phyloP scores from a whole-genome alignment of 805 yeast species.

The Komagataella phaffii region DNA sequence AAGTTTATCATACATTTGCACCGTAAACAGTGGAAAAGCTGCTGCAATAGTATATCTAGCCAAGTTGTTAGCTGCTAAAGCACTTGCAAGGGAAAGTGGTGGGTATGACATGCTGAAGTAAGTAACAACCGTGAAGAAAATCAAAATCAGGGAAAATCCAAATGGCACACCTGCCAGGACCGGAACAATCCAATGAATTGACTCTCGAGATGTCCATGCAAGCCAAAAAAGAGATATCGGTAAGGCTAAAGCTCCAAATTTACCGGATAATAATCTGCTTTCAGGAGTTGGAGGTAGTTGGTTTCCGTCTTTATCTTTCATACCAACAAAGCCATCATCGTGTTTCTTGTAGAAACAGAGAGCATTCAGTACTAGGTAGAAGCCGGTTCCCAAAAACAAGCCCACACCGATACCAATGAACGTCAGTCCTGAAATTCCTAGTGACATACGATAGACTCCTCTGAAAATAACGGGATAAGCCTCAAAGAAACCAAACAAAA shows the following conservation, averaged over 20 bases:
- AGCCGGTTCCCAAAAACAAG: conserved; percentile 36
- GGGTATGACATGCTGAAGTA: conserved; percentile 66
- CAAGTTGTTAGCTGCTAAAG: conserved; percentile 79
- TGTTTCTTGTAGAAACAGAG: conserved; percentile 37
- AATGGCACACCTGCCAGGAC: conserved; percentile 65
- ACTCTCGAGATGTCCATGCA: conserved; percentile 56
- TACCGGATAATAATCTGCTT: conserved; percentile 41
- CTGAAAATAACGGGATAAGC: conserved; percentile 66
- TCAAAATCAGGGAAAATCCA: conserved; percentile 60
- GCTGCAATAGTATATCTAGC: conserved; percentile 64
- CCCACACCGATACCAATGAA: conserved; percentile 67
- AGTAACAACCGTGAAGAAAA: conserved; percentile 56
- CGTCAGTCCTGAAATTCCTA: conserved; percentile 55
- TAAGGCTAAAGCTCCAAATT: conserved; percentile 52
- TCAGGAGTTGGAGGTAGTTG: conserved; percentile 46
- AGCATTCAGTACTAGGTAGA: conserved; percentile 38
- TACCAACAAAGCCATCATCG: conserved; percentile 46
- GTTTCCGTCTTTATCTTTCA: conserved; percentile 44
- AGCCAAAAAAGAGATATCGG: conserved; percentile 70
- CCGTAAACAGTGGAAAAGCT: conserved; percentile 74
- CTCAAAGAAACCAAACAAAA: conserved; percentile 67
- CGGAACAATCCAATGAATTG: conserved; percentile 69
- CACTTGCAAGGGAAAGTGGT: conserved; percentile 70
- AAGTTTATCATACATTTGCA: conserved; percentile 67
- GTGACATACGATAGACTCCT: conserved; percentile 44